Base-by-base conservation (phyloP, 805 yeast genomes). In the Ogataea siamensis region DNA sequence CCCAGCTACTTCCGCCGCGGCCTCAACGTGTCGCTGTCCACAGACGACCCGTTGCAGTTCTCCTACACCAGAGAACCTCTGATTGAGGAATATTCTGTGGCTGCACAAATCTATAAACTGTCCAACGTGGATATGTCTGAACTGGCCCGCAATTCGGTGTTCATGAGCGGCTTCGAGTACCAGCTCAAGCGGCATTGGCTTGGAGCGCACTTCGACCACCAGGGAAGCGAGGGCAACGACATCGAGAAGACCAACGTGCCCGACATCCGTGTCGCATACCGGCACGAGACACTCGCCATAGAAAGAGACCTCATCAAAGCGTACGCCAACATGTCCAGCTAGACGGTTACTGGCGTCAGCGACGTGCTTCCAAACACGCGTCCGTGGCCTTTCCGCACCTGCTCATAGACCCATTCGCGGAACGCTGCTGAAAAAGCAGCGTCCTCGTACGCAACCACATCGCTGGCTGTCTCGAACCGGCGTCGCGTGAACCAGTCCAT, bases 111-210 rank as follows among this genome's bases (percentile, higher is more conserved):
- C 50, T 93, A 89, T 71, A 88, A 93, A 58, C 71, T 93, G 28
- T 87, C 95, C 0, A 80, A 87, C 45, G 98, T 91, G 21, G 99
- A 93, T 63, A 87, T 93, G 94, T 89, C 98, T 59, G 99, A 93
- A 60, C 69, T 93, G 51, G 99, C 99, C 0, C 74, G 80, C 47
- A 89, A 91, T 62, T 89, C 98, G 0, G 98, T 93, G 3, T 62
- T 73, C 43, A 97, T 91, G 70, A 82, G 94, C 55, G 99, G 99
- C 0, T 93, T 89, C 77, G 99, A 93, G 62, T 74, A 80, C 45
- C 72, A 71, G 34, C 73, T 93, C 53, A 93, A 93, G 63, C 75
- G 73, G 53, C 98, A 91, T 58, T 93, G 99, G 99, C 67, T 88
- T 32, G 98, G 98, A 25, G 72, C 77, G 42, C 60, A 77, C 43